Evolutionary conservation across 139 green algal species (phyloP).

Genomic region (Coccomyxa sp.): DNA sequence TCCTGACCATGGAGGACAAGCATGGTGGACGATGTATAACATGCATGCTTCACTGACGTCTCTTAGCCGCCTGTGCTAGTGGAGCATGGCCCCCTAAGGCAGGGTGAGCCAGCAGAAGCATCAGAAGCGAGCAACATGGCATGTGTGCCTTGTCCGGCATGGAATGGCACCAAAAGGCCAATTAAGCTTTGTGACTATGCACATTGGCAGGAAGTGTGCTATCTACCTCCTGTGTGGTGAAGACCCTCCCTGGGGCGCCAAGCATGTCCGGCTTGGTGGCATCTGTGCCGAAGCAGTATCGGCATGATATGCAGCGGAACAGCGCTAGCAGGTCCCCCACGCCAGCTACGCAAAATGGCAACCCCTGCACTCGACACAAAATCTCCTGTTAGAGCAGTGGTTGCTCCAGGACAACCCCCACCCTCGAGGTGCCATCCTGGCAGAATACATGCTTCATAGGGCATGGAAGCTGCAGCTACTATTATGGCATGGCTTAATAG

Average conservation of each 20-base stretch:
- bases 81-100: background rate
- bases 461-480: background rate
- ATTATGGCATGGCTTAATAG: background rate
- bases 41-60: too few relatives aligned
- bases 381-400: background rate
- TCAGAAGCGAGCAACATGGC: too few relatives aligned
- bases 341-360: slow-evolving; percentile 51
- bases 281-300: slow-evolving; percentile 44
- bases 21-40: too few relatives aligned
- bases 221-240: slow-evolving; percentile 26
- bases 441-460: background rate
- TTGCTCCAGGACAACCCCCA: background rate
- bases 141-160: too few relatives aligned
- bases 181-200: too few relatives aligned
- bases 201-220: too few relatives aligned
- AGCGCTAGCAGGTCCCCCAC: slow-evolving; percentile 46
- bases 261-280: slow-evolving; percentile 17
- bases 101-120: too few relatives aligned
- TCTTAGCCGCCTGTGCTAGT: too few relatives aligned
- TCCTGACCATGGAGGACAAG: background rate
- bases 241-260: slow-evolving; percentile 44
- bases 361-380: slow-evolving; percentile 20
- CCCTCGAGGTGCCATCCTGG: background rate
- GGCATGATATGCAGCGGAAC: slow-evolving; percentile 55
- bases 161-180: too few relatives aligned